A percentile compares a stretch with the other conserved stretches of the same genome.
Evolutionary conservation across 371 early-diverging fungal genomes (phyloP).

Genomic region (Blastocladiella emersonii): DNA sequence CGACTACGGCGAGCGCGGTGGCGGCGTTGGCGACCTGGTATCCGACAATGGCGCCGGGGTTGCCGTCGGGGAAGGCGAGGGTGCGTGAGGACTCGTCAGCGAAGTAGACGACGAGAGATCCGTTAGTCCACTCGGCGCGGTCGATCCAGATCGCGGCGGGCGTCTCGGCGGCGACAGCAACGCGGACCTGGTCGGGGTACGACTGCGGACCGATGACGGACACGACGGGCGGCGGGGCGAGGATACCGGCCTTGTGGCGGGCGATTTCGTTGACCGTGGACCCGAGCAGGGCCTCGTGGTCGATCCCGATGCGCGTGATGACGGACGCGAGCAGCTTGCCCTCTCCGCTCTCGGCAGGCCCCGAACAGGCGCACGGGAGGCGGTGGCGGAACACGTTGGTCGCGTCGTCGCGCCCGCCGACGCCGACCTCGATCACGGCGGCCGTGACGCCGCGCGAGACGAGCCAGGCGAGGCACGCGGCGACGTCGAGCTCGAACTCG

Average conservation of each 20-base stretch:
- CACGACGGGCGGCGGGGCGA: slow-evolving; percentile 9
- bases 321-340: slow-evolving; percentile 19
- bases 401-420: slow-evolving; percentile 68
- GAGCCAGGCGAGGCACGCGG: slow-evolving; percentile 39
- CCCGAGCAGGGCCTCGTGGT: slow-evolving; percentile 63
- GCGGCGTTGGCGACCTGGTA: neutral
- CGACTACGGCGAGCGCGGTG: neutral
- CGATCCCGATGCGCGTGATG: slow-evolving; percentile 53
- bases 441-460: slow-evolving; percentile 33
- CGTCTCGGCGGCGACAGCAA: neutral
- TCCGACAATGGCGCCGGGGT: neutral
- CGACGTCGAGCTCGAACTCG: slow-evolving; percentile 21
- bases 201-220: too few relatives aligned
- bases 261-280: slow-evolving; percentile 48
- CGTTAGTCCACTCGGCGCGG: too few relatives aligned
- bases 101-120: too few relatives aligned
- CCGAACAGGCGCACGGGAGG: neutral
- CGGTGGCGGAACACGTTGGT: slow-evolving; percentile 49
- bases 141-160: neutral
- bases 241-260: slow-evolving; percentile 60
- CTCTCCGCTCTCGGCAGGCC: neutral
- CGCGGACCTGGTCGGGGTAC: too few relatives aligned
- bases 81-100: too few relatives aligned
- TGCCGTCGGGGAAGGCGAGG: too few relatives aligned
- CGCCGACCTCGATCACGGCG: slow-evolving; percentile 65